Evolutionary conservation across 345 rosid genomes (phyloP), one percentile per base, ranked within the genome.

Genomic region (Viola odorata): DNA sequence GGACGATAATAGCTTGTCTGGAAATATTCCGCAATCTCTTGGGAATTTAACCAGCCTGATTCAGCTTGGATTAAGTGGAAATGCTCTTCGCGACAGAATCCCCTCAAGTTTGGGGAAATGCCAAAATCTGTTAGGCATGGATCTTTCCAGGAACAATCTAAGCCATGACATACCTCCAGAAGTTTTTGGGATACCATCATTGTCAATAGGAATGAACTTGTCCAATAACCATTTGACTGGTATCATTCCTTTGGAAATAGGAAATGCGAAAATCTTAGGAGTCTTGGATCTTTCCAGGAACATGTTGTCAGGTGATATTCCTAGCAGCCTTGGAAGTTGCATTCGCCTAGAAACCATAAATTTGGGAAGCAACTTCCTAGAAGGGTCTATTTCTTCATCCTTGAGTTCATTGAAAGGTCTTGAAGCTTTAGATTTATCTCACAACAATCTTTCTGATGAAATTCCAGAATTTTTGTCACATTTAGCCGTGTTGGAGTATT

Each of bases 231-330:
- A 8, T 1, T 37, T 69, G 6, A 48, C 52, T 2, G 67, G 58
- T 41, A 5, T 12, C n/a, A 10, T 69, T 49, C 67, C 67, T 16
- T n/a, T 10, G 0, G 57, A 69, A 55, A 57, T 62, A 0, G 62
- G 67, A 0, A 55, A 61, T n/a, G 3, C 62, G 62, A 50, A 6
- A 16, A 45, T 14, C 36, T 40, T 69, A 3, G 67, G 40, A 38
- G 5, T 4, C 11, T 0, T 60, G 23, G 23, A 45, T 15, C 0
- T 69, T 1, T 61, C 66, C 10, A 12, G 41, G 1, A 69, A 61
- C 53, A 55, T 15, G 55, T 13, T 70, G 11, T 69, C 51, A 8
- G 69, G 69, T 0, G 53, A 59, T 37, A 63, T 70, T 42, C 74
- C 74, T 0, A 5, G 0, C 1, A 53, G 55, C n/a, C 11, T 63